Percentiles rank a stretch among this genome's conserved stretches.
These are phyloP conservation scores for Aspergillus quadricinctus DNA, from an alignment of 2,329 filamentous ascomycete species.

Conservation along the genomic window DNA sequence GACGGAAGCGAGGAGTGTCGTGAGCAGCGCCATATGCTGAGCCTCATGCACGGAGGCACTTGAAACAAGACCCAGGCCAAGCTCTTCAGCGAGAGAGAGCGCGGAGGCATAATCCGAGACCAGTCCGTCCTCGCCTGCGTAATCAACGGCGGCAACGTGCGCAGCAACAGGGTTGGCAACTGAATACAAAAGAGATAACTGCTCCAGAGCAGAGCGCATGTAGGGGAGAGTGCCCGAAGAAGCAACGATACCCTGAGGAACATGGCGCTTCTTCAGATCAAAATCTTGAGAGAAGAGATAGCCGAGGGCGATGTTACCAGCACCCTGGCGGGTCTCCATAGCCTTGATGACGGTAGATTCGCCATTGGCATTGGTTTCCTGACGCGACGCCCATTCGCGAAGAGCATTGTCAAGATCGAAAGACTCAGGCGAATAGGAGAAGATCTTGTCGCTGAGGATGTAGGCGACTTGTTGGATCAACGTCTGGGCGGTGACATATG, in stretches of 20 bases:
- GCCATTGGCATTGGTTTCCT: slow-evolving; percentile 75
- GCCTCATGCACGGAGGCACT: slow-evolving; percentile 85
- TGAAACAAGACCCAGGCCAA: slow-evolving; percentile 79
- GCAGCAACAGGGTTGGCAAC: slow-evolving; percentile 90
- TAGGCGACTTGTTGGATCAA: slow-evolving; percentile 96
- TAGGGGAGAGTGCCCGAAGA: slow-evolving; percentile 77
- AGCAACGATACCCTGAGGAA: slow-evolving; percentile 86
- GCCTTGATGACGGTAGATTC: slow-evolving; percentile 72
- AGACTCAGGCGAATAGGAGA: slow-evolving; percentile 89
- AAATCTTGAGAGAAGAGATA: slow-evolving; percentile 99
- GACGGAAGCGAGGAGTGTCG: slow-evolving; percentile 72
- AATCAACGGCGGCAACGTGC: slow-evolving; percentile 88
- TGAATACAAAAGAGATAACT: slow-evolving; percentile 84
- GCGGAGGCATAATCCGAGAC: slow-evolving; percentile 83
- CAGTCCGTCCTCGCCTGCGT: slow-evolving; percentile 64
- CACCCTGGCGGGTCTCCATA: slow-evolving; percentile 83
- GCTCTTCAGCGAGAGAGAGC: slow-evolving; percentile 77
- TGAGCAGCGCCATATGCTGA: slow-evolving; percentile 91
- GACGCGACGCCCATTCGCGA: slow-evolving; percentile 66
- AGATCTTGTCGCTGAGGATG: slow-evolving; percentile 92
- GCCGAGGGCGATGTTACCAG: slow-evolving; percentile 84
- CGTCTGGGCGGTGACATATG: slow-evolving; percentile 87
- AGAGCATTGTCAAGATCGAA: slow-evolving; percentile 86
- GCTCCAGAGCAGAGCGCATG: slow-evolving; percentile 79
- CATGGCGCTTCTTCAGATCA: slow-evolving; percentile 81